Percentiles rank a stretch among this genome's conserved stretches.
phyloP scores from a whole-genome alignment of 805 yeast species.

The Hanseniaspora jakobsenii region DNA sequence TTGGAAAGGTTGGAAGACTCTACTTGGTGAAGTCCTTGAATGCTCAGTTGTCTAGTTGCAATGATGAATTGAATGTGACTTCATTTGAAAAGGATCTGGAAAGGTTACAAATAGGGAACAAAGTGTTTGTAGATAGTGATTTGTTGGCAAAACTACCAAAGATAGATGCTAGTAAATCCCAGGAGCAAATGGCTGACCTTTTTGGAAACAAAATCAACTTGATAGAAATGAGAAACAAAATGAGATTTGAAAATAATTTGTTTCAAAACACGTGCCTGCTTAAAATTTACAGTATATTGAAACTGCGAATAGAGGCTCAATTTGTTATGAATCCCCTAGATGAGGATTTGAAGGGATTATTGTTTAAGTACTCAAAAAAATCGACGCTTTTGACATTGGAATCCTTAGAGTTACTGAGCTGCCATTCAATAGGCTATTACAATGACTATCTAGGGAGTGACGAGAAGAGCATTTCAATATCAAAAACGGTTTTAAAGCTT shows the following conservation, averaged over 20 bases:
- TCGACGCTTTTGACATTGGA: background rate
- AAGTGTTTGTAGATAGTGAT: too few relatives aligned
- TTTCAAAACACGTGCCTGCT: background rate
- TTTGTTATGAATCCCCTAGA: background rate
- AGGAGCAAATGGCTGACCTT: background rate
- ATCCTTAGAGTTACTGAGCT: background rate
- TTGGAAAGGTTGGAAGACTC: too few relatives aligned
- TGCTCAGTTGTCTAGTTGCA: too few relatives aligned
- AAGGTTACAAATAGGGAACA: too few relatives aligned
- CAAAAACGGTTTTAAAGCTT: background rate
- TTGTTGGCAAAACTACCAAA: too few relatives aligned
- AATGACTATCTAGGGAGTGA: conserved; percentile 8
- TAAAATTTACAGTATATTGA: background rate
- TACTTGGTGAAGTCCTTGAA: too few relatives aligned
- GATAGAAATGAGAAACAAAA: background rate
- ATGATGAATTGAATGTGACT: too few relatives aligned
- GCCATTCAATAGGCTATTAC: background rate
- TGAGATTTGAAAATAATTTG: background rate
- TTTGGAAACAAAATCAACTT: background rate
- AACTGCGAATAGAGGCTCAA: background rate
- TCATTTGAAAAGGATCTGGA: too few relatives aligned
- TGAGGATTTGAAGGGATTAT: background rate
- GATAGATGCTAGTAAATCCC: background rate
- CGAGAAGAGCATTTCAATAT: background rate
- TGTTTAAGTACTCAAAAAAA: background rate